Percentiles rank a stretch among this genome's conserved stretches.
Conservation (phyloP, 139 green algal genomes). For the Picochlorum sp. region DNA sequence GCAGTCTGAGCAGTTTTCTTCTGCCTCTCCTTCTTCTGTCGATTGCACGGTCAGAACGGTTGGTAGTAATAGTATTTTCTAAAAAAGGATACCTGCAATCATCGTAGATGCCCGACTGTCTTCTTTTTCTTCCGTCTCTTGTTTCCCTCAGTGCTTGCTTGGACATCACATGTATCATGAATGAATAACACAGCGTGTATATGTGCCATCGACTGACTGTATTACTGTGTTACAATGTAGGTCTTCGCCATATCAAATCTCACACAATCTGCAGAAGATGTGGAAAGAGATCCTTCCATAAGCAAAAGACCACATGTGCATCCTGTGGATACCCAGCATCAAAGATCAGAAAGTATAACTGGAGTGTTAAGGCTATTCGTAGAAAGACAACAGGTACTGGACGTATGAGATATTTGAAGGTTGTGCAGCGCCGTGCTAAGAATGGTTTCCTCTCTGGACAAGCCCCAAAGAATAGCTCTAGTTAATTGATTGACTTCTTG, state of each 20-base stretch:
- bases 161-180: too few relatives aligned
- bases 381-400: slow-evolving; percentile 97
- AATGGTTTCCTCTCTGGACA: slow-evolving; percentile 87
- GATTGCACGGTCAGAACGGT: too few relatives aligned
- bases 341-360: slow-evolving; percentile 93
- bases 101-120: too few relatives aligned
- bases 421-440: slow-evolving; percentile 82
- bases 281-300: slow-evolving; percentile 83
- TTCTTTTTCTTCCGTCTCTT: too few relatives aligned
- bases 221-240: slow-evolving; percentile 23
- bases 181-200: not conserved
- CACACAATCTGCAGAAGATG: slow-evolving; percentile 94
- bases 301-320: slow-evolving; percentile 90
- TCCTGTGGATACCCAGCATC: slow-evolving; percentile 91
- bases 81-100: too few relatives aligned
- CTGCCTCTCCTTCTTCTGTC: too few relatives aligned
- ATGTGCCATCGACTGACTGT: not conserved
- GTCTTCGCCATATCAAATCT: slow-evolving; percentile 93
- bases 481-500: too few relatives aligned
- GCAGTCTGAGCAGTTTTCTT: too few relatives aligned
- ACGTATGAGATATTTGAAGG: slow-evolving; percentile 90
- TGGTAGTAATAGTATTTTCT: too few relatives aligned
- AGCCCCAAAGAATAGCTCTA: not conserved
- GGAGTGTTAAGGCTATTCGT: slow-evolving; percentile 93
- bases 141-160: too few relatives aligned